These are phyloP conservation scores for Asterophora parasitica DNA, from an alignment of 768 basidiomycete genomes.

Conservation along the genomic window DNA sequence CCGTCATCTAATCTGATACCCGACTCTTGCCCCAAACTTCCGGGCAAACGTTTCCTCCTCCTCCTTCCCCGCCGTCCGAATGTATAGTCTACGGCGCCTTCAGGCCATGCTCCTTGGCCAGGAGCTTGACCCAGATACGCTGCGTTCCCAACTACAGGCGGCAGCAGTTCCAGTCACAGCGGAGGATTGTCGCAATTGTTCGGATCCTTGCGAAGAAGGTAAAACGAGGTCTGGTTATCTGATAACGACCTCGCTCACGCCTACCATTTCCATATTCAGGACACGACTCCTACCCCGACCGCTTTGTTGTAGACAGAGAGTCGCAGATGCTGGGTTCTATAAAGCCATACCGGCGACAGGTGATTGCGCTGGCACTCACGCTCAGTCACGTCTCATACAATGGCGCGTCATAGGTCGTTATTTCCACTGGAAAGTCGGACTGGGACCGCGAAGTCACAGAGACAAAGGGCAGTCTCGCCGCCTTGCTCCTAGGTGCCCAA, in stretches of 20 bases:
- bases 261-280: constrained; percentile 34
- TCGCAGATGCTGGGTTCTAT: constrained; percentile 82
- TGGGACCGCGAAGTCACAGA: constrained; percentile 82
- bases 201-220: constrained; percentile 76
- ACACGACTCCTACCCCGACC: constrained; percentile 68
- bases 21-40: background rate
- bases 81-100: constrained; percentile 37
- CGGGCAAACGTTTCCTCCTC: constrained; percentile 4
- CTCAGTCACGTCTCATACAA: background rate
- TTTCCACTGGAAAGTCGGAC: constrained; percentile 87
- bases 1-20: constrained; percentile 27
- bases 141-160: constrained; percentile 48
- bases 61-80: constrained; percentile 19
- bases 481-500: constrained; percentile 40
- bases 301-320: constrained; percentile 75
- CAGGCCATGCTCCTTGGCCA: constrained; percentile 38
- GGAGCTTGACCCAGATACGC: constrained; percentile 32
- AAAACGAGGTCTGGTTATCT: constrained; percentile 19
- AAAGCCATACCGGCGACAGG: constrained; percentile 81
- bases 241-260: constrained; percentile 22
- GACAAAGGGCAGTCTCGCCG: constrained; percentile 66
- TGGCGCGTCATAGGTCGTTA: constrained; percentile 56
- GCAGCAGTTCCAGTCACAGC: constrained; percentile 60
- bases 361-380: constrained; percentile 21
- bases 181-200: constrained; percentile 69